A percentile compares a stretch with the other conserved stretches of the same genome.
phyloP scores from a whole-genome alignment of 2,329 filamentous ascomycete species.

The Penicillium griseofulvum region DNA sequence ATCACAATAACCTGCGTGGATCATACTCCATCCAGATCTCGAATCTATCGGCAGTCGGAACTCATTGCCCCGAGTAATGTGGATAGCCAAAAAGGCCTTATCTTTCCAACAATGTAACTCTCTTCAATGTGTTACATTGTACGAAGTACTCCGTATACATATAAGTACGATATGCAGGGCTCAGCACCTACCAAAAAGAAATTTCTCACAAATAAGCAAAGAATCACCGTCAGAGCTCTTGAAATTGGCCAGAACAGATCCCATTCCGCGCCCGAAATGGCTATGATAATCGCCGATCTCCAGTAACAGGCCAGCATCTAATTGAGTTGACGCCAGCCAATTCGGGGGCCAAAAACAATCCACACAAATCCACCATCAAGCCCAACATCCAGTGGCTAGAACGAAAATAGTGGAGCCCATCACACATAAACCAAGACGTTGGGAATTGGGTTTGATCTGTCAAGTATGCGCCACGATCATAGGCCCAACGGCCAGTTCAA shows the following conservation, averaged over 20 bases:
- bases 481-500: constrained; percentile 1
- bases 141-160: no score
- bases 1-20: not conserved
- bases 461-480: constrained; percentile 4
- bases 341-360: constrained; percentile 2
- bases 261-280: not conserved
- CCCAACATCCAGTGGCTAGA: not conserved
- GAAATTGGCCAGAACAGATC: no score
- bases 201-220: not conserved
- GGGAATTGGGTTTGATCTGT: constrained; percentile 9
- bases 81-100: no score
- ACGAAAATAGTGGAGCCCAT: not conserved
- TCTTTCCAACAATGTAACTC: no score
- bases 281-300: not conserved
- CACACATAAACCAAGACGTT: not conserved
- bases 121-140: not conserved
- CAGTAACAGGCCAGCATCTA: not conserved
- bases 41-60: not conserved
- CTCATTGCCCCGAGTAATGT: not conserved
- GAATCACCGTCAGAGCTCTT: not conserved
- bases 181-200: not conserved
- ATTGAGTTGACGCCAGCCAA: constrained; percentile 6
- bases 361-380: not conserved
- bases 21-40: no score
- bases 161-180: no score